Evolutionary conservation across 2,329 filamentous ascomycete genomes (phyloP).

Genomic region (Pyricularia grisea): DNA sequence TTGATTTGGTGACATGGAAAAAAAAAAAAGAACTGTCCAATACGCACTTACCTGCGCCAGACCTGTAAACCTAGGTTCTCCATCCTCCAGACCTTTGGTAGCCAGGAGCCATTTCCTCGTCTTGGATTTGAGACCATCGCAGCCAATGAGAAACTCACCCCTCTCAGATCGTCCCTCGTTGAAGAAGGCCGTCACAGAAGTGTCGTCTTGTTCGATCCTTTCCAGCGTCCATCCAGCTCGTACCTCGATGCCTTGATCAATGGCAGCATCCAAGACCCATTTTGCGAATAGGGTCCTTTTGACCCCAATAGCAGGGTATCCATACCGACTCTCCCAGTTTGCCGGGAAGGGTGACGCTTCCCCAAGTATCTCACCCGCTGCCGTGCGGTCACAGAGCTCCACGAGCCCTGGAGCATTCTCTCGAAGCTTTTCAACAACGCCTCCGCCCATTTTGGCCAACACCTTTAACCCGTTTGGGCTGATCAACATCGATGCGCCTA

Average conservation of each 20-base stretch:
- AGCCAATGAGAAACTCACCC: conserved; percentile 5
- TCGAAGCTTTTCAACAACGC: not conserved
- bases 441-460: not conserved
- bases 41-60: not conserved
- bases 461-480: conserved; percentile 5
- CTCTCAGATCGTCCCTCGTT: conserved; percentile 1
- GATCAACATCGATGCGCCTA: conserved; percentile 4
- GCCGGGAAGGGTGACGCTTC: not conserved
- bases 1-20: not conserved
- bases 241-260: conserved; percentile 1
- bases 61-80: not conserved
- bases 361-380: not conserved
- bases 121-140: conserved; percentile 4
- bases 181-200: conserved; percentile 5
- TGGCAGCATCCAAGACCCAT: not conserved
- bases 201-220: conserved; percentile 1
- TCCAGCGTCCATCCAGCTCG: conserved; percentile 5
- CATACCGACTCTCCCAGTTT: conserved; percentile 1
- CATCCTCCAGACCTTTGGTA: not conserved
- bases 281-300: not conserved
- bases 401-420: not conserved
- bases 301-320: conserved; percentile 2
- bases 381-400: not conserved
- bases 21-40: not conserved
- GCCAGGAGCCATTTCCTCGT: not conserved